Evolutionary conservation across 2,329 filamentous ascomycete species (phyloP), one percentile per base, ranked within the genome.

Genomic region (Ophiostoma pallidulum): DNA sequence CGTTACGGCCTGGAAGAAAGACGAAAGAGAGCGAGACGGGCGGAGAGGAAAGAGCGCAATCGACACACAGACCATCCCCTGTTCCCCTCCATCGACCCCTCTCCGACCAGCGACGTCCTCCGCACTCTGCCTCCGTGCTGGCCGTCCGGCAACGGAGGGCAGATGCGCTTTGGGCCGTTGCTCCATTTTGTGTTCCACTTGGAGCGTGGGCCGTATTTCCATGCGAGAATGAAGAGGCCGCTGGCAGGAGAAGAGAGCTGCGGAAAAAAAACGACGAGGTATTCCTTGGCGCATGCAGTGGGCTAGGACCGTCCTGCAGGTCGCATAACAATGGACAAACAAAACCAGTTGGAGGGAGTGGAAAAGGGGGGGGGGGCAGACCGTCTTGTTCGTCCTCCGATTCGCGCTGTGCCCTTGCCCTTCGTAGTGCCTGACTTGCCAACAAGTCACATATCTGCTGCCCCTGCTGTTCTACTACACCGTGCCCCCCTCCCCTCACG

Each of bases 1-100:
- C 16, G 39, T 53, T 54, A 51, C 46, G 46, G 52, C 37, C 16
- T 39, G 46, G 31, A 31, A 37, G 32, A n/a, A 37, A 29, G 26
- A 42, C 32, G 19, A 24, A 22, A n/a, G 28, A 14, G 20, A 47
- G 18, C 20, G 26, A 28, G 13, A 26, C 5, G 38, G 31, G 16
- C 18, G 4, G 26, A 10, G 8, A 12, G 14, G 20, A 16, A 19
- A 10, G 22, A 19, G 41, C 29, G 38, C 14, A 40, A 4, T n/a
- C 37, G 18, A 29, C 42, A 12, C 32, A 45, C 28, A 28, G 28
- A 16, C 18, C 13, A 29, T 7, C 3, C 16, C 6, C 8, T 8
- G 35, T 35, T 4, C 22, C 22, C n/a, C 22, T 41, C 47, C 41
- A 36, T 36, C 41, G 42, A 45, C 41, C 41, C 31, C 41, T 39